Conservation (phyloP, 2,329 filamentous ascomycete genomes). For the Penicillium griseofulvum region DNA sequence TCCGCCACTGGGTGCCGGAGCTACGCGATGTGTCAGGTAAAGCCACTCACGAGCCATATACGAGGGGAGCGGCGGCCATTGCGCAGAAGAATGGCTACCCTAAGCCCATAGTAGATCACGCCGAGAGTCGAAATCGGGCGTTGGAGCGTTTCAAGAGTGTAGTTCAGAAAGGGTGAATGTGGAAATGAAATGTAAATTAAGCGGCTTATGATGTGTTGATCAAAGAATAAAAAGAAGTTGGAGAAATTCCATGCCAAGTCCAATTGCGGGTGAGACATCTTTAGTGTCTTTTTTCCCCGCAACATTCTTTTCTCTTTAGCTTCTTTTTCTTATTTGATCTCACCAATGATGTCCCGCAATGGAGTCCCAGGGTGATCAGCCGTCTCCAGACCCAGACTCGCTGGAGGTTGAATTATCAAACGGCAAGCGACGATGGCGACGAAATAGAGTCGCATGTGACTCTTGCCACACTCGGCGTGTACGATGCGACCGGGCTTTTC, state of each 20-base stretch:
- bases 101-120: slow-evolving; percentile 71
- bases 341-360: slow-evolving; percentile 32
- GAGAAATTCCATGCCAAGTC: neutral
- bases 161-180: slow-evolving; percentile 8
- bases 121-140: slow-evolving; percentile 63
- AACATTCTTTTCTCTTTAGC: neutral
- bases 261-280: slow-evolving; percentile 7
- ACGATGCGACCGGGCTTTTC: slow-evolving; percentile 88
- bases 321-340: neutral
- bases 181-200: neutral
- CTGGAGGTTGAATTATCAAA: slow-evolving; percentile 19
- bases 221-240: neutral
- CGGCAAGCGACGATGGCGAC: slow-evolving; percentile 37
- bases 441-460: slow-evolving; percentile 67
- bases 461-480: slow-evolving; percentile 92
- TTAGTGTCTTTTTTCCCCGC: slow-evolving; percentile 10
- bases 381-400: slow-evolving; percentile 17
- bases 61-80: slow-evolving; percentile 56
- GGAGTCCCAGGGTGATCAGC: slow-evolving; percentile 33
- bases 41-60: slow-evolving; percentile 79
- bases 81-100: slow-evolving; percentile 72
- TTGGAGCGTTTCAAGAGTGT: slow-evolving; percentile 68
- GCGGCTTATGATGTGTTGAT: neutral
- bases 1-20: slow-evolving; percentile 79
- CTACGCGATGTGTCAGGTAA: slow-evolving; percentile 62